Evolutionary conservation across 805 yeast genomes (phyloP), one percentile per base, ranked within the genome.

Genomic region (Tetrapisispora phaffii): DNA sequence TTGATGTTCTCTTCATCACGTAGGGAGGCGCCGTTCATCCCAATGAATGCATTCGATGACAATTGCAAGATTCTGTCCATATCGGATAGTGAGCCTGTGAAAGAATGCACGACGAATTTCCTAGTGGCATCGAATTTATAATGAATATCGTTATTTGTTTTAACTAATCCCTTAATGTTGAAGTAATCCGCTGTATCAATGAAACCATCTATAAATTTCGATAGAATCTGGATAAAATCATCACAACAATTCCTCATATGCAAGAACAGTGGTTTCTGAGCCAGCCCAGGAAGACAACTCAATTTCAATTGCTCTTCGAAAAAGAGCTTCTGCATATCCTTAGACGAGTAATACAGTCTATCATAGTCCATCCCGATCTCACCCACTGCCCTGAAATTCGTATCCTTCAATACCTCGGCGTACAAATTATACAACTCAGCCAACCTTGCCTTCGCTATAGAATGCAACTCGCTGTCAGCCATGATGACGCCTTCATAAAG

Each of bases 351-450:
- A 54, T 85, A 81, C 42, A 93, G 67, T 48, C 99, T 69, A 63
- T 93, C 99, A 60, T 89, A 90, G 60, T 93, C 99, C 40, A 93
- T 69, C 0, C 99, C 99, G 42, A 93, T 79, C 65, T 93, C 99
- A 13, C 99, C 99, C 66, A 89, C 82, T 1, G 96, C 93, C 55
- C 75, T 75, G 23, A 93, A 82, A 2, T 67, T 54, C 13, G 58
- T 51, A 8, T 67, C 57, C 26, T 64, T 59, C 5, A 87, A 84
- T 1, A 65, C 53, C 6, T 62, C 76, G n/a, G 64, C 52, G 49
- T 74, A 71, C 39, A 93, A 62, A 22, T 69, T 59, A 3, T 60
- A 55, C 31, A 85, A 57, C 52, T 80, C 80, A 2, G 55, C 55
- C 19, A 57, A 47, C 34, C 55, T 54, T 1, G 3, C 8, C 6